Base-by-base conservation (phyloP, 73 alveolate genomes). In the Stentor roeselii region DNA sequence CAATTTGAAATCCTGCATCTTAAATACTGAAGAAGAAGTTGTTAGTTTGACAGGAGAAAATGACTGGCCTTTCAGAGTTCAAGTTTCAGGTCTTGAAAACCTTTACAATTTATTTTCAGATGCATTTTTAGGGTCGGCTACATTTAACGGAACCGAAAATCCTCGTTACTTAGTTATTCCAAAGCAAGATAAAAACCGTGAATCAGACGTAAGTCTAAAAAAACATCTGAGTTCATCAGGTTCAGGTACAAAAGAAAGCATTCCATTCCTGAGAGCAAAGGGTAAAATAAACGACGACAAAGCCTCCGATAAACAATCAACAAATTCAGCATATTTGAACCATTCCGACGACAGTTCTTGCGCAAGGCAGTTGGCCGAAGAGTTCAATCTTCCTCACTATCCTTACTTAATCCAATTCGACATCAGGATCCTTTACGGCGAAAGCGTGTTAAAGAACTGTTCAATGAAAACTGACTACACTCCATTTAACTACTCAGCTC, bases 151-250 rank as follows among this genome's bases (percentile, higher is more conserved):
- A 3, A 32, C 59, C 39, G 82, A 86, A 75, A 39, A 85, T 3
- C 93, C 93, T 1, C 59, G 87, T 14, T 88, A 82, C 76, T 82
- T 88, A 35, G 83, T 88, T 11, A 75, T 82, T 36, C 88, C 90
- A 3, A 82, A 85, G 31, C 36, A 60, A 75, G 59, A 58, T 3
- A 88, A 88, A 35, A 88, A 83, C 4, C n/a, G n/a, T n/a, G n/a
- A n/a, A n/a, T 42, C 15, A 11, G 90, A 85, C 60, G 21, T 11
- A 50, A 58, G 90, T 38, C 2, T 83, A 50, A 21, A 50, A 11
- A 50, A 50, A 50, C 67, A 21, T 11, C 6, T 11, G 21, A 50
- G 67, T 21, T 50, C 67, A 50, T 11, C 30, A 11, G 67, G 67
- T 50, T 50, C 21, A 50, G 67, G 67, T 6, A 50, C 6, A 11